phyloP scores from a whole-genome alignment of 148 eudicot species.

The Vaccinium vitisidaea region DNA sequence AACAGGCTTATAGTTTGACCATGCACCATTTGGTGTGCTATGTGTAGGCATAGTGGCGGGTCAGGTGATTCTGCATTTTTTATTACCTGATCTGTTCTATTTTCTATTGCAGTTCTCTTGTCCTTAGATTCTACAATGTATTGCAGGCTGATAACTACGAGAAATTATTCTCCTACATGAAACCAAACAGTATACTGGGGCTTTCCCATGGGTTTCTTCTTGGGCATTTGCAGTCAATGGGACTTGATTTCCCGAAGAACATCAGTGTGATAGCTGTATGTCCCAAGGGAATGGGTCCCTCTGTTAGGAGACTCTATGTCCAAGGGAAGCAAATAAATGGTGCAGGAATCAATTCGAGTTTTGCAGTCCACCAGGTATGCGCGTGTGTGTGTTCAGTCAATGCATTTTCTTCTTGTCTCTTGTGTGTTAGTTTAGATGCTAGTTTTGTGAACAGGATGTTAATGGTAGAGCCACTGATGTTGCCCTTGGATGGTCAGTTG shows the following conservation, averaged over 20 bases:
- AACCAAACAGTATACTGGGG: constrained; percentile 95
- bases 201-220: constrained; percentile 97
- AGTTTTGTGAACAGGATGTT: constrained; percentile 60
- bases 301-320: constrained; percentile 91
- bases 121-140: background rate
- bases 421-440: background rate
- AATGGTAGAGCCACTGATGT: constrained; percentile 98
- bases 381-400: background rate
- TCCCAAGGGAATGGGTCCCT: constrained; percentile 99
- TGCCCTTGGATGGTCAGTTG: constrained; percentile 98
- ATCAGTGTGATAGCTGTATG: constrained; percentile 94
- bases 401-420: background rate
- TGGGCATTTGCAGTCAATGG: constrained; percentile 92
- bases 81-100: background rate
- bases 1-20: background rate
- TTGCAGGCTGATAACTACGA: constrained; percentile 93
- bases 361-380: constrained; percentile 85
- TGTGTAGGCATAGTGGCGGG: background rate
- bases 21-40: background rate
- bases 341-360: constrained; percentile 96
- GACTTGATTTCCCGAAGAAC: constrained; percentile 85
- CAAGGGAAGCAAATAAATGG: constrained; percentile 97
- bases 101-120: constrained; percentile 6
- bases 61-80: background rate
- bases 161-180: constrained; percentile 84